Evolutionary conservation across 2,329 filamentous ascomycete genomes (phyloP).

Genomic region (Oidium heveae): DNA sequence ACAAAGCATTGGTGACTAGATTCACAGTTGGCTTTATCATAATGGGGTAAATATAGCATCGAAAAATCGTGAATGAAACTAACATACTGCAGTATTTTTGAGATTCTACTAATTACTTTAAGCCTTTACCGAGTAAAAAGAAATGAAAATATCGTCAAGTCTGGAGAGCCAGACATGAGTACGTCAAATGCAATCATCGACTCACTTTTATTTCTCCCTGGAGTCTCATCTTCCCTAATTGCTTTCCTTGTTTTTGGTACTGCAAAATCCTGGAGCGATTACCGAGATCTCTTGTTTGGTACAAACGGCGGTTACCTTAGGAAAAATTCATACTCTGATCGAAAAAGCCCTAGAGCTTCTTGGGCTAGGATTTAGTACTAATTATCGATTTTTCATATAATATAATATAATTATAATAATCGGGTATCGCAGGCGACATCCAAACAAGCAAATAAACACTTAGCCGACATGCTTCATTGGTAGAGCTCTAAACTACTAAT

Average conservation of each 20-base stretch:
- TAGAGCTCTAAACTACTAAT: too few relatives aligned
- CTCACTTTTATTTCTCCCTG: conserved; percentile 17
- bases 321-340: too few relatives aligned
- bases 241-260: conserved; percentile 19
- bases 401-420: too few relatives aligned
- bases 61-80: not conserved
- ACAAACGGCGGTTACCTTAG: conserved; percentile 3
- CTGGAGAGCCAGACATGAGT: conserved; percentile 15
- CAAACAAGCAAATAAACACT: too few relatives aligned
- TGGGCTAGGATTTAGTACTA: too few relatives aligned
- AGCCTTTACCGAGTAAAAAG: conserved; percentile 15
- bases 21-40: conserved; percentile 21
- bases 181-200: conserved; percentile 11
- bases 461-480: too few relatives aligned
- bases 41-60: conserved; percentile 11
- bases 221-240: conserved; percentile 16
- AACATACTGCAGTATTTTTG: conserved; percentile 13
- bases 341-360: too few relatives aligned
- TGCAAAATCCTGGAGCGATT: conserved; percentile 14
- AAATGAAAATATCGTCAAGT: conserved; percentile 9
- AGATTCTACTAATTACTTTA: conserved; percentile 17
- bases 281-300: conserved; percentile 8
- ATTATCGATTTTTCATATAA: too few relatives aligned
- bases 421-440: too few relatives aligned
- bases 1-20: conserved; percentile 20